Evolutionary conservation across 768 basidiomycete genomes (phyloP), one percentile per base, ranked within the genome.

Genomic region (Cantharellus anzutake): DNA sequence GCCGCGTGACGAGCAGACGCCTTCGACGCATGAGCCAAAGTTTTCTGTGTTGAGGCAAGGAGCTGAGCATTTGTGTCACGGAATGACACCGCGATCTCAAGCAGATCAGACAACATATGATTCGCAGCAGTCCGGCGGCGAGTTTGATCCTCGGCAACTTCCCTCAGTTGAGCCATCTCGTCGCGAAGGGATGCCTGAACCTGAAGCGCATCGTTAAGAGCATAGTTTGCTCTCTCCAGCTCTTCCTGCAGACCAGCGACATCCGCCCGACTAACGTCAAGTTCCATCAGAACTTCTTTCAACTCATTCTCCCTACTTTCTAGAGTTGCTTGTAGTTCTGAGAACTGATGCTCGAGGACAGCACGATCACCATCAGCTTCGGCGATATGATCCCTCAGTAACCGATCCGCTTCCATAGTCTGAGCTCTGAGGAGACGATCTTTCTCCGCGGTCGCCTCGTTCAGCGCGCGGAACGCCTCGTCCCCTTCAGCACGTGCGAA

Each of bases 321-420:
- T 56, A 83, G 71, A 4, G 75, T 74, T 1, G 79, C 80, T 63
- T 78, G 77, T 42, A 87, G 71, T 67, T 87, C 86, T 44, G 78
- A 80, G 67, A 86, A 83, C 68, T 91, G 86, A 56, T 92, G 82
- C 70, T 96, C 91, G 52, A 96, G 74, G 11, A 94, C 89, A 0
- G 92, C 91, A 4, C 90, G 80, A 68, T 97, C 92, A 1, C 91
- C 87, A 66, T 96, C 90, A 11, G 91, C 87, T 69, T 98, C 93
- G 2, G 86, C 86, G 59, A 86, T 83, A 65, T 92, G 86, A 68
- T 96, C 91, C 1, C 89, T 79, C 63, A 96, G 80, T 51, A 75
- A 69, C 41, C 78, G 72, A 60, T 83, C 81, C 60, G 81, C 86
- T 50, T 68, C 67, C 11, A 78, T 80, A 4, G 85, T 83, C 67